These are phyloP conservation scores for Pleurotus sapidus DNA, from an alignment of 768 basidiomycete genomes.

Conservation along the genomic window DNA sequence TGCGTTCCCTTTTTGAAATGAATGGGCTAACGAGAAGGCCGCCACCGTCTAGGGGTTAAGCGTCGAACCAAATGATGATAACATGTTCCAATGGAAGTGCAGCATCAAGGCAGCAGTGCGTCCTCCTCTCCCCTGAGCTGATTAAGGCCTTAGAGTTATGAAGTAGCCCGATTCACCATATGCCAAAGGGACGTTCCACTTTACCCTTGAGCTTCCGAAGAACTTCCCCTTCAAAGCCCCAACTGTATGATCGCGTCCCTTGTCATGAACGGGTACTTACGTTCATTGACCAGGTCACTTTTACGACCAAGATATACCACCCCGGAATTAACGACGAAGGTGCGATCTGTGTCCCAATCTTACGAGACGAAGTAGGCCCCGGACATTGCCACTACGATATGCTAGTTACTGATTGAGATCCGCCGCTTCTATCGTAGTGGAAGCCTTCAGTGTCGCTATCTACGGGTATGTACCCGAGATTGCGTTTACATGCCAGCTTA, in stretches of 20 bases:
- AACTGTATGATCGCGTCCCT: conserved; percentile 39
- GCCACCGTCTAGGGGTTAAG: conserved; percentile 48
- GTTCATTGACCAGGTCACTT: conserved; percentile 57
- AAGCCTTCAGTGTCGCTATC: conserved; percentile 77
- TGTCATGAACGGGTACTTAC: neutral
- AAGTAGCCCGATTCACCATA: conserved; percentile 75
- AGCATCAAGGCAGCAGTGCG: conserved; percentile 71
- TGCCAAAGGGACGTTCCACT: conserved; percentile 77
- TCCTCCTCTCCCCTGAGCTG: neutral
- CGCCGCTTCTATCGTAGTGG: conserved; percentile 50
- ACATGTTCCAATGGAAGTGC: conserved; percentile 78
- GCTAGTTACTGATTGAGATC: neutral
- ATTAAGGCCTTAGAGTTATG: conserved; percentile 2
- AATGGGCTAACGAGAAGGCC: too few species aligned
- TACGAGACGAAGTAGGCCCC: conserved; percentile 72
- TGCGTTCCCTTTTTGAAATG: conserved; percentile 1
- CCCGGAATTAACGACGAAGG: conserved; percentile 91
- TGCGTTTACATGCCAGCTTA: too few species aligned
- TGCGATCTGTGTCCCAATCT: conserved; percentile 77
- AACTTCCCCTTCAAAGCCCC: conserved; percentile 90
- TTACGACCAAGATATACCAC: conserved; percentile 86
- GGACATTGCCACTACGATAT: neutral
- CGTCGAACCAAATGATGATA: conserved; percentile 65
- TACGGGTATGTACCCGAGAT: conserved; percentile 43
- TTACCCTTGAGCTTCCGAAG: conserved; percentile 68